Evolutionary conservation across 192 early-diverging fungal genomes (phyloP), one percentile per base, ranked within the genome.

Genomic region (Coemansia sp.): DNA sequence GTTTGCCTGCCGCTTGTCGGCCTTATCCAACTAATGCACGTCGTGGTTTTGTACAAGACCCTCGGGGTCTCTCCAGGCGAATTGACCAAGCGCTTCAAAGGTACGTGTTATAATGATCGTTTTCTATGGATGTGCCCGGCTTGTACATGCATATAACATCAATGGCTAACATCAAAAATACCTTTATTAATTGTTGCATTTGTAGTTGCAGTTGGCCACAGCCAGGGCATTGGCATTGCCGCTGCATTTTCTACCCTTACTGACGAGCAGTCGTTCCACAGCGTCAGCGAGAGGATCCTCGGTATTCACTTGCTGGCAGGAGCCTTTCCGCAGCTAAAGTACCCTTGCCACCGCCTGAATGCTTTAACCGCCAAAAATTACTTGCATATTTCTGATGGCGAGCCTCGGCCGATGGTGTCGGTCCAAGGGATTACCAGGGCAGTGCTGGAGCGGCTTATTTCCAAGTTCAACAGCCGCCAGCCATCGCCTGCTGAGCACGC

Each of bases 181-280:
- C 16, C 12, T 55, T 15, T 6, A 59, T 39, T 9, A 45, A 13
- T 50, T n/a, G 47, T 44, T 44, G 13, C 41, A 34, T 35, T 1
- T 81, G 34, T 82, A 82, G 80, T 60, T 12, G 62, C 61, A 4
- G 89, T 92, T 59, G 96, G 96, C 45, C 96, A 98, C 78, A 91
- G 89, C 61, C 96, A 97, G 76, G 96, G 96, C 10, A 88, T 98
- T 50, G 89, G 93, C 59, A 86, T 91, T 6, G 94, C 96, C 3
- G 87, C 93, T 1, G 93, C 91, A 38, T 89, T 98, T 70, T 87
- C 96, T 0, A 72, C 89, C 22, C 88, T 94, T 16, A 79, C 87
- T 35, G 90, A 93, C 16, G 89, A 93, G 62, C 86, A 89, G 55
- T 92, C 92, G 11, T 97, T 97, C 76, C 61, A 89, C 50, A 62